Conservation (phyloP, 345 rosid species). For the Rhodamnia rubescens region DNA sequence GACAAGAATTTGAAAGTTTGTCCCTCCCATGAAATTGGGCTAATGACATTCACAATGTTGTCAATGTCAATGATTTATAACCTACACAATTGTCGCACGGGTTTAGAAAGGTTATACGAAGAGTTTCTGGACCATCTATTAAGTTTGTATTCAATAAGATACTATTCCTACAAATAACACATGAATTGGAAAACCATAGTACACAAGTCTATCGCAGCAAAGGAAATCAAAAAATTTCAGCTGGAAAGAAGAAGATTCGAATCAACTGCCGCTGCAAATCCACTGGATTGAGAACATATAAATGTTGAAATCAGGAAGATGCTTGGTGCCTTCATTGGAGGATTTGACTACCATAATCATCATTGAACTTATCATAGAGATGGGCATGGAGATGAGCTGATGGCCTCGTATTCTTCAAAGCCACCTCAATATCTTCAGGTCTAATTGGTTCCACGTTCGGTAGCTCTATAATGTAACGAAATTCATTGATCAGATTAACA, state of each 20-base stretch:
- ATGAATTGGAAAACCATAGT: background rate
- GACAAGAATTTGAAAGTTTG: background rate
- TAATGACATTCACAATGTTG: background rate
- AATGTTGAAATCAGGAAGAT: background rate
- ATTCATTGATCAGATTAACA: background rate
- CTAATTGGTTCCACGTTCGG: slow-evolving; percentile 71
- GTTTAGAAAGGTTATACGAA: background rate
- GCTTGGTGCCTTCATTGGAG: slow-evolving; percentile 26
- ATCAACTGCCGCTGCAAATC: background rate
- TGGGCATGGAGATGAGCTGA: slow-evolving; percentile 90
- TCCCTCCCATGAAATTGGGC: background rate
- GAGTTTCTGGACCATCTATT: background rate
- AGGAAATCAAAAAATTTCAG: background rate
- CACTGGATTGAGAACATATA: background rate
- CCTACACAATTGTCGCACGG: background rate
- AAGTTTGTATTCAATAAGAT: background rate
- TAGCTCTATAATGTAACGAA: slow-evolving; percentile 40
- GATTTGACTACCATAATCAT: slow-evolving; percentile 87
- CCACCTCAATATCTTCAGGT: slow-evolving; percentile 54
- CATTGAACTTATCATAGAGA: slow-evolving; percentile 79
- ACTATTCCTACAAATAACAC: background rate
- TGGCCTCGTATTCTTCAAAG: slow-evolving; percentile 84
- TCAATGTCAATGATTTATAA: background rate
- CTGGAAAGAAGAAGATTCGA: background rate
- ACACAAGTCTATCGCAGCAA: background rate